Evolutionary conservation across 768 basidiomycete species (phyloP), one percentile per base, ranked within the genome.

Genomic region (Candolleomyces aberdarensis): DNA sequence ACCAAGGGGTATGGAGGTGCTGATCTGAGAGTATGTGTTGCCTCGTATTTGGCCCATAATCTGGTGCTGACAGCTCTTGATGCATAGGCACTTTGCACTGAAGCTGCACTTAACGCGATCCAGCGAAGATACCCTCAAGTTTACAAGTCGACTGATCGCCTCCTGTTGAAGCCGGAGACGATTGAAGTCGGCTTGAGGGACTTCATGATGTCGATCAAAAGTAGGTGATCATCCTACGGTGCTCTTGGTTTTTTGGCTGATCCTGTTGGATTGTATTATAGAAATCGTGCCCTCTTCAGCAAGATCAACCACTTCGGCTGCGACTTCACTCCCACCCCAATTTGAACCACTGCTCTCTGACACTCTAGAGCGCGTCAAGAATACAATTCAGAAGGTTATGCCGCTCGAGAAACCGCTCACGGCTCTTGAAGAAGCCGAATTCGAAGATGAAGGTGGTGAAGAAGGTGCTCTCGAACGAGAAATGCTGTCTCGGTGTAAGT

Each of bases 1-100:
- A 98, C 96, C 8, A 98, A 98, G 73, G 97, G 97, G 0, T 99
- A 98, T 72, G 97, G 93, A 26, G 97, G 97, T 64, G 97, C 97
- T 41, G 97, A 99, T 80, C 72, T 99, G 59, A 79, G 97, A 75
- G 96, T 96, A 65, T 63, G 91, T 78, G 10, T 54, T 47, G 29
- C 29, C 43, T 31, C 47, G 43, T 54, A 1, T 19, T 55, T 32
- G 26, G 10, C 9, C 29, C 10, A 44, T 29, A 57, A 31, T 11
- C 47, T 19, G 31, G 65, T 61, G 62, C 53, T 47, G 55, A 47
- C 44, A 66, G 58, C 65, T 57, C 15, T 48, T 62, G 15, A 47
- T 46, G 47, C 47, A 36, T 22, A 86, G 96, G 96, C 97, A 0
- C 77, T 99, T 4, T 98, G 96, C 67, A 98, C 97, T 6, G 97